Evolutionary conservation across 306 rosid genomes (phyloP).

Genomic region (Citrullus mucosospermus): DNA sequence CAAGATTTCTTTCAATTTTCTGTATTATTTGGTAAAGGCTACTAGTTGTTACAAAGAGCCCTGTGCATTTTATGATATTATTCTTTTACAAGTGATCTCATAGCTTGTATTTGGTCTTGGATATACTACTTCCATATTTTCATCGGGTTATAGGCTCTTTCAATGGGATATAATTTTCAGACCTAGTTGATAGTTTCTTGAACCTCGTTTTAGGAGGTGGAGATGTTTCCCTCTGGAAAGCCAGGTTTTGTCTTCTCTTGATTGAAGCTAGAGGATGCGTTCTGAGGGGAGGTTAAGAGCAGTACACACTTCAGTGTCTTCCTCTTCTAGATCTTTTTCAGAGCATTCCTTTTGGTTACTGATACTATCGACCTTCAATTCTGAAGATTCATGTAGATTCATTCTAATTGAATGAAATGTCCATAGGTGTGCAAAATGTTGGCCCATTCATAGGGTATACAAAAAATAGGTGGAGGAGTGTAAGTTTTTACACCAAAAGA

Average conservation of each 20-base stretch:
- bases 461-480: too few species aligned
- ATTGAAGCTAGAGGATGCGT: not conserved
- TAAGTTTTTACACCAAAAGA: too few species aligned
- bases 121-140: not conserved
- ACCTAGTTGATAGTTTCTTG: not conserved
- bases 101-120: not conserved
- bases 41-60: not conserved
- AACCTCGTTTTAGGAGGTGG: not conserved
- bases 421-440: too few species aligned
- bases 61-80: not conserved
- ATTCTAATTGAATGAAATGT: too few species aligned
- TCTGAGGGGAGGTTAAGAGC: not conserved
- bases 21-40: not conserved
- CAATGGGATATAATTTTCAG: not conserved
- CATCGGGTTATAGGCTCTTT: not conserved
- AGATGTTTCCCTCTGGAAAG: not conserved
- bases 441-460: too few species aligned
- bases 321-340: not conserved
- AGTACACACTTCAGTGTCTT: not conserved
- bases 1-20: not conserved
- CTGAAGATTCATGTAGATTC: not conserved
- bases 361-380: not conserved
- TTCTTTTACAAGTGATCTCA: not conserved
- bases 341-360: not conserved
- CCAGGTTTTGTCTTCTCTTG: not conserved